A percentile compares a stretch with the other conserved stretches of the same genome.
These are phyloP conservation scores for Auxenochlorella pyrenoidosa DNA, from an alignment of 139 green algal genomes.

Conservation along the genomic window DNA sequence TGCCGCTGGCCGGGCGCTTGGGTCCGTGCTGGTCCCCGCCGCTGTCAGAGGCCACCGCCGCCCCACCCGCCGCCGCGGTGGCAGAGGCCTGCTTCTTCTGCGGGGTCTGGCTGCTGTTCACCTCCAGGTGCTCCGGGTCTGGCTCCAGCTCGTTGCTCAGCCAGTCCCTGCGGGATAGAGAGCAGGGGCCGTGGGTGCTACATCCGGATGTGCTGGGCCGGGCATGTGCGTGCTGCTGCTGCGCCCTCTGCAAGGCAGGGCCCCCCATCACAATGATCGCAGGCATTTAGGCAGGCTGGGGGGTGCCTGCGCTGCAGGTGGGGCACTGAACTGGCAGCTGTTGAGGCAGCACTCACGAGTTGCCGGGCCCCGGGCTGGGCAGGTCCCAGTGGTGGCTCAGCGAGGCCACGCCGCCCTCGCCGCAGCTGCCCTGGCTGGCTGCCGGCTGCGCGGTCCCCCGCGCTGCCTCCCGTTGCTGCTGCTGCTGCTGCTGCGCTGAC, in stretches of 20 bases:
- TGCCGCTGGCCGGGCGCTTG: background rate
- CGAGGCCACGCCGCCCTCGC: background rate
- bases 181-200: no score
- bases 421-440: background rate
- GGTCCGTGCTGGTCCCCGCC: background rate
- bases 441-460: background rate
- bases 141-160: constrained; percentile 13
- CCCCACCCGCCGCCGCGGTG: background rate
- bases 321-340: background rate
- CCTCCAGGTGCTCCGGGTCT: constrained; percentile 32
- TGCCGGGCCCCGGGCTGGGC: background rate
- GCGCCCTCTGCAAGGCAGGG: no score
- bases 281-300: no score
- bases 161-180: constrained; percentile 1
- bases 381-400: constrained; percentile 32
- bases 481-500: background rate
- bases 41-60: background rate
- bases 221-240: no score
- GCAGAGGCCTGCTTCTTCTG: background rate
- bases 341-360: background rate
- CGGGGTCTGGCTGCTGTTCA: constrained; percentile 2
- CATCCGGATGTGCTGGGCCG: no score
- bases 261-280: no score
- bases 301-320: no score
- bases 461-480: background rate